These are phyloP conservation scores for Salvia sclarea DNA, from an alignment of 305 asterid species.

Conservation along the genomic window DNA sequence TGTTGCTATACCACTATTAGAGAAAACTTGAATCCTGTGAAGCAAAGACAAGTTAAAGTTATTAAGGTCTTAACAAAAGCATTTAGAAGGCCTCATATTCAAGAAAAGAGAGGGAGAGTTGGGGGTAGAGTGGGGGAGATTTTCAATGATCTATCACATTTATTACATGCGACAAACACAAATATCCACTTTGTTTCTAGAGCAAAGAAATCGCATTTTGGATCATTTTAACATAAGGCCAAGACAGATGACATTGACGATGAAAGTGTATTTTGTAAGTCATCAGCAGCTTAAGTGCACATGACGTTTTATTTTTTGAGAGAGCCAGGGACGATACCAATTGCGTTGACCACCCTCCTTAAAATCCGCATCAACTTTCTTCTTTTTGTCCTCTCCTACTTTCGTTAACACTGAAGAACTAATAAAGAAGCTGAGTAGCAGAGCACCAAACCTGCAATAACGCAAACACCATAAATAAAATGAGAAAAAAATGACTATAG, in stretches of 20 bases:
- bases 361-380: slow-evolving; percentile 73
- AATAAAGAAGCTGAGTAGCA: slow-evolving; percentile 70
- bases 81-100: background rate
- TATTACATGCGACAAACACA: background rate
- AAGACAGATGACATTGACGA: background rate
- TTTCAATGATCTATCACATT: background rate
- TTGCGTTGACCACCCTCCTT: slow-evolving; percentile 97
- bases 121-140: too few relatives aligned
- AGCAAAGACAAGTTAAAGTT: slow-evolving; percentile 24
- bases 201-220: background rate
- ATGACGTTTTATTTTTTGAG: background rate
- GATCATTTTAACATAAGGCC: background rate
- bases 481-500: background rate
- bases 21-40: slow-evolving; percentile 83
- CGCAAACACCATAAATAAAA: slow-evolving; percentile 11
- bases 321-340: slow-evolving; percentile 54
- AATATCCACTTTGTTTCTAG: slow-evolving; percentile 4
- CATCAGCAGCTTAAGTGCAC: slow-evolving; percentile 12
- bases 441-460: slow-evolving; percentile 66
- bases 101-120: too few relatives aligned
- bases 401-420: slow-evolving; percentile 80
- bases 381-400: slow-evolving; percentile 75
- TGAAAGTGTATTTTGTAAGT: slow-evolving; percentile 1
- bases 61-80: background rate
- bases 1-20: slow-evolving; percentile 77